Evolutionary conservation across 371 early-diverging fungal species (phyloP).

Genomic region (Catenaria anguillulae): DNA sequence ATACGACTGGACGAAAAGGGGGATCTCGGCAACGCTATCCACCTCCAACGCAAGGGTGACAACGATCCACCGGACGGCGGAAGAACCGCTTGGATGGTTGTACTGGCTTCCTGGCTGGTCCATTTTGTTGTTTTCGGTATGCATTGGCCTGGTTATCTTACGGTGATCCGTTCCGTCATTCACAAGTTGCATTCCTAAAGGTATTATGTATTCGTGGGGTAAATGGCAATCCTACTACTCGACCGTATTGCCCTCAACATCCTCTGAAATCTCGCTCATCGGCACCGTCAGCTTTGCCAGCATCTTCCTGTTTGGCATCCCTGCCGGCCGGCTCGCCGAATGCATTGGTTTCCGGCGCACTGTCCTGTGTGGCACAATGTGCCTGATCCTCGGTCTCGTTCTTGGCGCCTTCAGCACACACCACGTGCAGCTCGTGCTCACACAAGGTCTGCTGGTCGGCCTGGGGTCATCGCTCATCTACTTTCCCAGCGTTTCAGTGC

Average conservation of each 20-base stretch:
- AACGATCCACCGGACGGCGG: too few relatives aligned
- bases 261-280: slow-evolving; percentile 8
- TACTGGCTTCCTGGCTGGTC: not conserved
- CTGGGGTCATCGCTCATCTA: slow-evolving; percentile 48
- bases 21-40: too few relatives aligned
- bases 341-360: slow-evolving; percentile 8
- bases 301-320: not conserved
- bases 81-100: not conserved
- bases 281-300: slow-evolving; percentile 9
- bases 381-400: slow-evolving; percentile 38
- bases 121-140: not conserved
- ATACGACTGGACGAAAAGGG: too few relatives aligned
- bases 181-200: not conserved
- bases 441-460: slow-evolving; percentile 52
- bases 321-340: slow-evolving; percentile 12
- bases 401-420: slow-evolving; percentile 41
- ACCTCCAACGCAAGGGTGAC: too few relatives aligned
- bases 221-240: not conserved
- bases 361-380: slow-evolving; percentile 14
- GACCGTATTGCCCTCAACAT: slow-evolving; percentile 11
- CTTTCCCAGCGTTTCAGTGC: slow-evolving; percentile 47
- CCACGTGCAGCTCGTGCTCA: slow-evolving; percentile 50
- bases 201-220: not conserved
- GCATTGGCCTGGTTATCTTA: not conserved
- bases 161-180: not conserved